Percentiles rank a stretch among this genome's conserved stretches.
These are phyloP conservation scores for Sporothrix protearum DNA, from an alignment of 2,329 filamentous ascomycete genomes.

Conservation along the genomic window DNA sequence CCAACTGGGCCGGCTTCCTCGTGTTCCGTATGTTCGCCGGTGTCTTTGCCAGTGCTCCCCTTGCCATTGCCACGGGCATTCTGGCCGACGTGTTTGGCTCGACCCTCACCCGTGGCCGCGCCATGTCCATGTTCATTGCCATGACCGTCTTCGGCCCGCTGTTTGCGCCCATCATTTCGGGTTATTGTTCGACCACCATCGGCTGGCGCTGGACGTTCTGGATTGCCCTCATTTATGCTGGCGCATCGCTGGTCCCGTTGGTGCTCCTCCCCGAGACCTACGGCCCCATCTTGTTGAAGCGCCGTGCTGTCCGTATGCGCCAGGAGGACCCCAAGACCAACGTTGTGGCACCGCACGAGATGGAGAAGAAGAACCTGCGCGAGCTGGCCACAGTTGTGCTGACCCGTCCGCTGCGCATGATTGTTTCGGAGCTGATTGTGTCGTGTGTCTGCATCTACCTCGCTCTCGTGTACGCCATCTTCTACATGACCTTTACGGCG, in stretches of 20 bases:
- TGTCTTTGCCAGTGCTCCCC: constrained; percentile 54
- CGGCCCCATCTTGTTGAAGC: constrained; percentile 54
- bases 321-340: constrained; percentile 46
- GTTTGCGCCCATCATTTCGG: constrained; percentile 62
- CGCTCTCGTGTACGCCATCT: constrained; percentile 63
- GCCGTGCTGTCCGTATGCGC: constrained; percentile 55
- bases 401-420: constrained; percentile 69
- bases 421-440: constrained; percentile 68
- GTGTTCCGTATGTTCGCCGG: constrained; percentile 53
- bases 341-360: constrained; percentile 59
- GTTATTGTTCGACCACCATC: constrained; percentile 55
- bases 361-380: constrained; percentile 55
- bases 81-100: constrained; percentile 64
- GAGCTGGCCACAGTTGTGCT: constrained; percentile 67
- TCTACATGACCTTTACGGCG: constrained; percentile 72
- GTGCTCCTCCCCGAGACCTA: constrained; percentile 65
- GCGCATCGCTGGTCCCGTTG: constrained; percentile 55
- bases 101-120: constrained; percentile 53
- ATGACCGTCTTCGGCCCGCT: constrained; percentile 64
- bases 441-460: constrained; percentile 67
- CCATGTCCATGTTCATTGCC: constrained; percentile 58
- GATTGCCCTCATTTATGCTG: constrained; percentile 66
- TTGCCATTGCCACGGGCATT: constrained; percentile 60
- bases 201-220: constrained; percentile 70
- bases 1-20: constrained; percentile 51